phyloP scores from a whole-genome alignment of 2,329 filamentous ascomycete species.

The Sclerotinia trifoliorum region DNA sequence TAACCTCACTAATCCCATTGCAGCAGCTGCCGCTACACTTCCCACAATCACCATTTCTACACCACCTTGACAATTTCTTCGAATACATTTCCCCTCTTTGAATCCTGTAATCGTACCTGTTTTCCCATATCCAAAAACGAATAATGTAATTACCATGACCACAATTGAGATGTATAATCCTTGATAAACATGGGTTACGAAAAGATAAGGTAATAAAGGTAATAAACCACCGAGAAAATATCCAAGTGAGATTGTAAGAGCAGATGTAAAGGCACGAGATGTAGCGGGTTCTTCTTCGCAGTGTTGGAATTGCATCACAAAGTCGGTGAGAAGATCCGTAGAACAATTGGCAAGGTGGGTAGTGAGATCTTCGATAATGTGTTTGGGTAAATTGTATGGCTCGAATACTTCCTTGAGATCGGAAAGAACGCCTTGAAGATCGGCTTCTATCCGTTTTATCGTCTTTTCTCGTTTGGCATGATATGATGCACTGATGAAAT shows the following conservation, averaged over 20 bases:
- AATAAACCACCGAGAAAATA: constrained; percentile 59
- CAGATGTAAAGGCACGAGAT: constrained; percentile 44
- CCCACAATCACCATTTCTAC: constrained; percentile 46
- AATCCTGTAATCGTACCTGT: constrained; percentile 51
- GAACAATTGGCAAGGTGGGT: constrained; percentile 38
- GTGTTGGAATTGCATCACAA: constrained; percentile 44
- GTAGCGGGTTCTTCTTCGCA: constrained; percentile 37
- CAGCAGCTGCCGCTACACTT: constrained; percentile 41
- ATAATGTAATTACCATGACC: constrained; percentile 59
- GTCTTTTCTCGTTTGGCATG: constrained; percentile 35
- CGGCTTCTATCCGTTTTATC: constrained; percentile 32
- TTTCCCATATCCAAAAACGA: constrained; percentile 65
- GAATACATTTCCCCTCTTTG: constrained; percentile 34
- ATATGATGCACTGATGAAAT: constrained; percentile 37
- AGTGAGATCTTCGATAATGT: constrained; percentile 40
- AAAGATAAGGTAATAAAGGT: constrained; percentile 56
- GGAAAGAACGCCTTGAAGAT: constrained; percentile 34
- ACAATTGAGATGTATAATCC: constrained; percentile 58
- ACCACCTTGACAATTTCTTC: constrained; percentile 38
- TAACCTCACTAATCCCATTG: constrained; percentile 43
- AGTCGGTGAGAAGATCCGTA: constrained; percentile 38
- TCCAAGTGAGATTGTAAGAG: constrained; percentile 54
- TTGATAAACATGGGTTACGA: constrained; percentile 44
- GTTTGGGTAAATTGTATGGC: constrained; percentile 39
- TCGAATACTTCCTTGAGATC: constrained; percentile 41